Evolutionary conservation across 768 basidiomycete species (phyloP), one percentile per base, ranked within the genome.

Genomic region (Leucogyrophana mollusca): DNA sequence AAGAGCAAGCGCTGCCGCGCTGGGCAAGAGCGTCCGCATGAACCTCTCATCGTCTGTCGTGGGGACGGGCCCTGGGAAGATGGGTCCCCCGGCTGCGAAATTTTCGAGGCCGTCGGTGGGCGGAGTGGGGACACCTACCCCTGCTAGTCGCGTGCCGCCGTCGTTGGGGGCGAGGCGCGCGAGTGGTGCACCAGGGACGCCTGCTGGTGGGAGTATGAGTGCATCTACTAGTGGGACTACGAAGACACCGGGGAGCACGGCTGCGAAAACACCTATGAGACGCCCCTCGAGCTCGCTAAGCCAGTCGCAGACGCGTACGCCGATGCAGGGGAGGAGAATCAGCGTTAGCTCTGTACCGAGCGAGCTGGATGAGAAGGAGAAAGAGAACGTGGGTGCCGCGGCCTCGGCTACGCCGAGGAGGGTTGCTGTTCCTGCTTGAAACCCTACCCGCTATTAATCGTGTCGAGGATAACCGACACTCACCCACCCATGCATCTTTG

Each of bases 361-460:
- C 50, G 76, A 77, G 60, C 56, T 65, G 27, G 74, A 77, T 43
- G 82, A 83, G 58, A 85, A 83, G 65, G 82, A 83, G 66, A 85
- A 85, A n/a, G n/a, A n/a, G n/a, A n/a, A n/a, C n/a, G n/a, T n/a
- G n/a, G n/a, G n/a, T n/a, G n/a, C n/a, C n/a, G n/a, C n/a, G n/a
- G n/a, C n/a, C n/a, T n/a, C n/a, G n/a, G n/a, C n/a, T n/a, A n/a
- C n/a, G n/a, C n/a, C n/a, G n/a, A n/a, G n/a, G n/a, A n/a, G n/a
- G n/a, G n/a, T n/a, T n/a, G n/a, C n/a, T n/a, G n/a, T n/a, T n/a
- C n/a, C n/a, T n/a, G n/a, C n/a, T n/a, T n/a, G n/a, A n/a, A n/a
- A n/a, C n/a, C n/a, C n/a, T n/a, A n/a, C n/a, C n/a, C n/a, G n/a
- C n/a, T n/a, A n/a, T n/a, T n/a, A n/a, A n/a, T n/a, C n/a, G n/a